Evolutionary conservation across 2,329 filamentous ascomycete species (phyloP), one percentile per base, ranked within the genome.

Genomic region (Epichloe brachyelytri): DNA sequence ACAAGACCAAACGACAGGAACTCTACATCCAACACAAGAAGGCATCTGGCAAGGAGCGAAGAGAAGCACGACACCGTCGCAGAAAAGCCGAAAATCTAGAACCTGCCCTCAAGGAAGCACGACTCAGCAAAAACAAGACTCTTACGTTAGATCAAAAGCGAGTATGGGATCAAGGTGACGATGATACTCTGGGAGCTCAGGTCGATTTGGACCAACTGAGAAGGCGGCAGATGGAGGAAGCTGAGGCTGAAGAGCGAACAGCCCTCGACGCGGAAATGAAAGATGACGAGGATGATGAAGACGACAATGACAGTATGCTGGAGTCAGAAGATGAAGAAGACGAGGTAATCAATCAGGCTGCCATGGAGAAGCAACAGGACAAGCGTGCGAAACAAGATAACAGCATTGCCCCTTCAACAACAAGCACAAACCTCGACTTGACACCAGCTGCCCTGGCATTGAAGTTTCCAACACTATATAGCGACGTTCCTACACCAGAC

Each of bases 31-130:
- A 86, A 59, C 78, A 85, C 63, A 97, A 96, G 71, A 85, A 85
- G 63, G 74, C 78, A 43, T 80, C 80, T 57, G 86, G 88, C 63
- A 83, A 82, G 63, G 73, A 82, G 45, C 86, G 85, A 60, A 82
- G 87, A 61, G 86, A 89, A 60, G 78, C 83, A 61, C 82, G 90
- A 55, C 85, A 89, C 64, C 79, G 79, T 46, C 77, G 88, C 54
- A 89, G 88, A 70, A 87, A 85, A 69, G 86, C 90, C 62, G 93
- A 98, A 68, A 79, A 84, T 56, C 86, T 85, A 66, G 81, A 96
- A 61, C 90, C 91, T 2, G 77, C 80, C 53, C 69, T 95, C 53
- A 81, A 82, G 58, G 80, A 80, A 54, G 79, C 85, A 57, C 80
- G 93, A 59, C 73, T 91, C 54, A 82, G 81, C 54, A 80, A 78